phyloP scores from a whole-genome alignment of 163 green algal species.

The Scenedesmus sp. region DNA sequence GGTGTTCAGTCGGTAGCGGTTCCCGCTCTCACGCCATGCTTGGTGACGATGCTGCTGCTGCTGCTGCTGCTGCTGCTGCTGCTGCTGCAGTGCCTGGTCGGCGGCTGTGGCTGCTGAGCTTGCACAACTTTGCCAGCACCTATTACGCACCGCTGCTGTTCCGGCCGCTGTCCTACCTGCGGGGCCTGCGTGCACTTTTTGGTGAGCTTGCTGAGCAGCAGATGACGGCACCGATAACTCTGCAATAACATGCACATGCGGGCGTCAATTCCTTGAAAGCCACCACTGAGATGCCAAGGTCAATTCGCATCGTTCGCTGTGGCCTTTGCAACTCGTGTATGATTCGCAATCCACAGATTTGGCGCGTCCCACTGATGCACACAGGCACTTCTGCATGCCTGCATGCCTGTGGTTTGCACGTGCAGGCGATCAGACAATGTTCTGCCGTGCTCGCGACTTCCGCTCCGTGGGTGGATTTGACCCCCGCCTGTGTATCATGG shows the following conservation, averaged over 20 bases:
- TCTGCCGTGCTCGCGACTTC: slow-evolving; percentile 77
- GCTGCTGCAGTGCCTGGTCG: slow-evolving; percentile 49
- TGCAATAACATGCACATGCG: too few species aligned
- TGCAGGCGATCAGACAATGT: slow-evolving; percentile 85
- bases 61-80: slow-evolving; percentile 12
- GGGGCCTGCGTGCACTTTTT: slow-evolving; percentile 77
- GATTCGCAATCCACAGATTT: too few species aligned
- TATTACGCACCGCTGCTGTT: slow-evolving; percentile 73
- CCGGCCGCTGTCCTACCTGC: slow-evolving; percentile 69
- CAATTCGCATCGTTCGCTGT: too few species aligned
- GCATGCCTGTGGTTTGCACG: neutral
- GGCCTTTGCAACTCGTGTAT: too few species aligned
- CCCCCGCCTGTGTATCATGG: slow-evolving; percentile 80
- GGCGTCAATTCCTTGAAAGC: too few species aligned
- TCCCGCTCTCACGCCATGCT: neutral
- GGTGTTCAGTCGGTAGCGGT: neutral
- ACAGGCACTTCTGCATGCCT: neutral
- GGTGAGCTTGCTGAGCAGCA: slow-evolving; percentile 57
- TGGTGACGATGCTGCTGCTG: neutral
- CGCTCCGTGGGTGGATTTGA: slow-evolving; percentile 75
- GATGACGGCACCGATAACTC: too few species aligned
- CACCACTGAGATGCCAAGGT: too few species aligned
- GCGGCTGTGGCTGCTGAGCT: slow-evolving; percentile 68
- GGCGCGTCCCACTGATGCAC: neutral
- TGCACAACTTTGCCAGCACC: slow-evolving; percentile 79